A percentile compares a stretch with the other conserved stretches of the same genome.
Conservation (phyloP, 1,284 basidiomycete species). For the Neonothopanus nambi region DNA sequence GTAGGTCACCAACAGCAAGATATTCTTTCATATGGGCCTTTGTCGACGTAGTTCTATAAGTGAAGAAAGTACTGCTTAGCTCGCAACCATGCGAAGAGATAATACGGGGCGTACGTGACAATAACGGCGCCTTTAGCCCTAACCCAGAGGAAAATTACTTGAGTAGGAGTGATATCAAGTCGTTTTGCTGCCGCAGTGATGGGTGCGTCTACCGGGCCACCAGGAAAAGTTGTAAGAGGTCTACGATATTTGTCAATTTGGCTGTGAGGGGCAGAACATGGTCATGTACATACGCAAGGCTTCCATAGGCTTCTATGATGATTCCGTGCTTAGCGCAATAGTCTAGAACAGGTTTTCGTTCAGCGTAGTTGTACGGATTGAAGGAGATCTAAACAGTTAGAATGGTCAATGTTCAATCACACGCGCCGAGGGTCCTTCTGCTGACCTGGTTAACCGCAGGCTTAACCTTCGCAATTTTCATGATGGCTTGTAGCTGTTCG, state of each 20-base stretch:
- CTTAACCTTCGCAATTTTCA: slow-evolving; percentile 48
- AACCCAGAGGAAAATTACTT: slow-evolving; percentile 56
- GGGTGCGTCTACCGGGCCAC: slow-evolving; percentile 57
- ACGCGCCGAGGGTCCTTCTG: neutral
- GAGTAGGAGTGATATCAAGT: slow-evolving; percentile 50
- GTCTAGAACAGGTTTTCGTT: slow-evolving; percentile 44
- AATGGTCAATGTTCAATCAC: neutral
- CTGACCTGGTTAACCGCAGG: slow-evolving; percentile 63
- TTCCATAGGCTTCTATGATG: slow-evolving; percentile 59
- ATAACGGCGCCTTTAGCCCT: slow-evolving; percentile 49
- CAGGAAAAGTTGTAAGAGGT: slow-evolving; percentile 53
- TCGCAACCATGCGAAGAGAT: no score
- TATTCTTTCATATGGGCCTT: no score
- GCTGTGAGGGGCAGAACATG: neutral
- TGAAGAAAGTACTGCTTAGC: no score
- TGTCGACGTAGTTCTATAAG: no score
- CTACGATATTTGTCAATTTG: no score
- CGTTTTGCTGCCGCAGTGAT: slow-evolving; percentile 46
- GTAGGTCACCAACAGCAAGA: no score
- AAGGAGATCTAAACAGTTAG: slow-evolving; percentile 22
- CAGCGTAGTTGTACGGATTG: slow-evolving; percentile 56
- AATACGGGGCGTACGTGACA: slow-evolving; percentile 44
- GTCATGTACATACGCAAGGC: slow-evolving; percentile 39
- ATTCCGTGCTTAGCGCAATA: slow-evolving; percentile 50
- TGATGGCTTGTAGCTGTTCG: slow-evolving; percentile 46